phyloP scores from a whole-genome alignment of 2,329 filamentous ascomycete genomes.

The Fusarium torreyae region DNA sequence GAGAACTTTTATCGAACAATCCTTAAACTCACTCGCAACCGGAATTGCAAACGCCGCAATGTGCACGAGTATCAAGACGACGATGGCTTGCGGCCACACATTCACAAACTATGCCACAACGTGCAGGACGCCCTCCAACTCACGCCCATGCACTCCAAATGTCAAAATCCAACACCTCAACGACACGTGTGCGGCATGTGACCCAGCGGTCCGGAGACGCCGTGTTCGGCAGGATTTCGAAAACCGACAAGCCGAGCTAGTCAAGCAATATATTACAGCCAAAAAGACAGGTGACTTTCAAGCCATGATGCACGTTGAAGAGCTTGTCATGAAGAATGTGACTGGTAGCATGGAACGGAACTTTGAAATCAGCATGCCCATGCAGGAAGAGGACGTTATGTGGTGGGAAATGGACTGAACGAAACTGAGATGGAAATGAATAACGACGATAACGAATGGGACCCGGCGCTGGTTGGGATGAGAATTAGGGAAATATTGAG shows the following conservation, averaged over 20 bases:
- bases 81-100: conserved; percentile 49
- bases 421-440: conserved; percentile 2
- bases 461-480: conserved; percentile 6
- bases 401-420: conserved; percentile 40
- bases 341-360: conserved; percentile 40
- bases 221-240: conserved; percentile 49
- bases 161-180: conserved; percentile 46
- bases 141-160: conserved; percentile 28
- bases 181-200: conserved; percentile 58
- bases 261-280: conserved; percentile 48
- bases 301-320: conserved; percentile 45
- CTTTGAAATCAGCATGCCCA: conserved; percentile 44
- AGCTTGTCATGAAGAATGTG: conserved; percentile 44
- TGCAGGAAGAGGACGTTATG: conserved; percentile 41
- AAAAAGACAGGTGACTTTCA: conserved; percentile 43
- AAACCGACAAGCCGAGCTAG: conserved; percentile 46
- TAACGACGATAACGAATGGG: conserved; percentile 13
- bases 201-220: conserved; percentile 51
- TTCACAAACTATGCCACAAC: conserved; percentile 36
- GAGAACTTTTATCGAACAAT: neutral
- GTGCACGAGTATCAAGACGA: conserved; percentile 47
- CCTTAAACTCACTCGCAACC: neutral
- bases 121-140: conserved; percentile 16
- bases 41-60: conserved; percentile 28
- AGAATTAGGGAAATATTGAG: conserved; percentile 14